Percentiles rank a stretch among this genome's conserved stretches.
phyloP scores from a whole-genome alignment of 2,329 filamentous ascomycete species.

The Verticillium tricorpus region DNA sequence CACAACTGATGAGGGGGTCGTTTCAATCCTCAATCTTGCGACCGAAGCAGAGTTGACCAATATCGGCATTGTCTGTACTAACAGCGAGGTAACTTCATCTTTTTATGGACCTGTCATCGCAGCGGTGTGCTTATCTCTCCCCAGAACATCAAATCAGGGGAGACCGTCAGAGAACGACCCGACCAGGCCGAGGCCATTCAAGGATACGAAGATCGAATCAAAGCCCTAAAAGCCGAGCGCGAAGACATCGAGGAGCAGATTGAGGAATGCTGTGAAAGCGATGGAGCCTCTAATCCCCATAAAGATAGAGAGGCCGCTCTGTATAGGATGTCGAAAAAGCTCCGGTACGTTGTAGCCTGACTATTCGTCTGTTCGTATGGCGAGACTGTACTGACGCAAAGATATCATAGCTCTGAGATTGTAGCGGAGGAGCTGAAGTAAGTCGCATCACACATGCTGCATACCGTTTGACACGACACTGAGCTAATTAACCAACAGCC shows the following conservation, averaged over 20 bases:
- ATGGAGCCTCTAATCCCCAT: not conserved
- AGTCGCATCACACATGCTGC: not conserved
- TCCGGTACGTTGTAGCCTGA: not conserved
- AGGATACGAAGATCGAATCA: constrained; percentile 11
- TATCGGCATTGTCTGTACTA: constrained; percentile 38
- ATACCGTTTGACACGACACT: not conserved
- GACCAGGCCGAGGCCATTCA: constrained; percentile 17
- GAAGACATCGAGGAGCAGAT: constrained; percentile 9
- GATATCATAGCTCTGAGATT: constrained; percentile 5
- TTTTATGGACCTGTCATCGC: not conserved
- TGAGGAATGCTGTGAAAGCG: not conserved
- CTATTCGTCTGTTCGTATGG: not conserved
- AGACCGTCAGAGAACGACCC: constrained; percentile 26
- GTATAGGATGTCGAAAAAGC: constrained; percentile 7
- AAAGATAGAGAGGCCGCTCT: constrained; percentile 8
- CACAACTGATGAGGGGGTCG: constrained; percentile 33
- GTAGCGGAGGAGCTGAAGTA: not conserved
- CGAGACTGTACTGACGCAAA: not conserved
- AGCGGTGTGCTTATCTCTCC: not conserved
- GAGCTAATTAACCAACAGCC: constrained; percentile 13
- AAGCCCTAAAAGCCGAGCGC: constrained; percentile 7
- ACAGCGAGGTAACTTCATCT: constrained; percentile 28
- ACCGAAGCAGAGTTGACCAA: constrained; percentile 29
- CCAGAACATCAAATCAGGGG: constrained; percentile 26
- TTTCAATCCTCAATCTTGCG: constrained; percentile 35